Base-by-base conservation (phyloP, 2,329 filamentous ascomycete genomes). In the Penicillium paneum region DNA sequence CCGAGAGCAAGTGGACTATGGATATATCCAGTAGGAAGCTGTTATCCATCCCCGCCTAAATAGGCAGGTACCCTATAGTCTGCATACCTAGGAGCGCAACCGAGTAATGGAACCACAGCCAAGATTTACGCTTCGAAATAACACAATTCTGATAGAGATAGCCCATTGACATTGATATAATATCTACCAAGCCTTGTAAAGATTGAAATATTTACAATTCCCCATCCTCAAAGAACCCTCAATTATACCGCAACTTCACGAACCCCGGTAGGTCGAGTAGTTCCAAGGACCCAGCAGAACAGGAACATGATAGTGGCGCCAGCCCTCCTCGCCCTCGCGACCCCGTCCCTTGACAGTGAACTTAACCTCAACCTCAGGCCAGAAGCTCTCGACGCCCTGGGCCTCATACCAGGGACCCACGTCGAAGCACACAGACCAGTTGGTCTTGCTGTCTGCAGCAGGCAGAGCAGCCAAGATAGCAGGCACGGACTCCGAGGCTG, bases 261-360 rank as follows among this genome's bases (percentile, higher is more conserved):
- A 79, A 11, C 78, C 78, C 49, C 78, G 73, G 63, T 80, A 80
- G 28, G 78, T 79, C 44, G 77, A 78, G 62, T 79, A 80, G 51
- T 74, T 78, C 76, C 76, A 80, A 24, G 78, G 78, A 31, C 78
- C 77, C 55, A 80, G 61, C 50, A 80, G 59, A 44, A 79, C 73
- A n/a, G 78, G 78, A 17, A 80, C 77, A 73, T 80, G 78, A 63
- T 79, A 79, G 66, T 80, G 77, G 44, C 74, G 67, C 72, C 75
- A 77, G 28, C 72, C 76, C 50, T 74, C 74, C 55, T 73, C 67
- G 0, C 64, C 70, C 43, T 76, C 74, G 3, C 60, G 63, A 2
- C 71, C 71, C 31, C 70, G 69, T 35, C 74, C 74, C 55, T 76
- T 74, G 1, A 79, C 76, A n/a, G 74, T 75, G 64, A 80, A 80